phyloP scores from a whole-genome alignment of 23 red algal genomes.

The Pyropia yezoensis region DNA sequence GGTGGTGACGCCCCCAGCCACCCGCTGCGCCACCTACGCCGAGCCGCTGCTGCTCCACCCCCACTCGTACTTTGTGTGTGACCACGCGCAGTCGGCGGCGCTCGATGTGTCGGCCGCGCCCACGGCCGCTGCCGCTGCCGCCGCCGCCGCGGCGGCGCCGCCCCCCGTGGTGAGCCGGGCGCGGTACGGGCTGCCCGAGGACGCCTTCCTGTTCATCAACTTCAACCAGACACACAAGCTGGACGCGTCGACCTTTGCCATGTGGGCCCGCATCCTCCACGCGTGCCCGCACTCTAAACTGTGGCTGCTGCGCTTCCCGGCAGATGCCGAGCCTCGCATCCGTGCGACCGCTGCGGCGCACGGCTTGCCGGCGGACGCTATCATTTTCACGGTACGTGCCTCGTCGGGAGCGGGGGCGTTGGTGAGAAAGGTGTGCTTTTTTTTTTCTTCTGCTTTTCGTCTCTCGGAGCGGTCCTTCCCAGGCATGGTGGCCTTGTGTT shows the following conservation, averaged over 20 bases:
- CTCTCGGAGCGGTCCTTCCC: too few relatives aligned
- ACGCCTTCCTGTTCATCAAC: constrained; percentile 63
- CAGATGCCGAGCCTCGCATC: constrained; percentile 53
- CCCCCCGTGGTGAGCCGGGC: constrained; percentile 26
- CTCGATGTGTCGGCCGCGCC: background rate
- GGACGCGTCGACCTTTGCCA: constrained; percentile 51
- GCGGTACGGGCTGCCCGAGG: constrained; percentile 56
- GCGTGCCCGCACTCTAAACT: constrained; percentile 51
- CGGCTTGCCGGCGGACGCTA: constrained; percentile 27
- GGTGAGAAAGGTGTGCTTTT: too few relatives aligned
- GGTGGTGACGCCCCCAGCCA: constrained; percentile 49
- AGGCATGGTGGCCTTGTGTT: too few relatives aligned
- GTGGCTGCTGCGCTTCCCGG: constrained; percentile 69
- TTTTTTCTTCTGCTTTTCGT: too few relatives aligned
- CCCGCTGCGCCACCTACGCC: constrained; percentile 40
- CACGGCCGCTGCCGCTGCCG: too few relatives aligned
- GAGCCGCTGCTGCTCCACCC: constrained; percentile 64
- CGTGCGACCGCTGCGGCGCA: constrained; percentile 22
- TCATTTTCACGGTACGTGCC: constrained; percentile 38
- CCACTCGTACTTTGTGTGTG: constrained; percentile 80
- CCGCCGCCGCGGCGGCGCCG: too few relatives aligned
- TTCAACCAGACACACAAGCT: constrained; percentile 80
- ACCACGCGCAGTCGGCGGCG: constrained; percentile 54
- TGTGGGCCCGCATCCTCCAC: constrained; percentile 62
- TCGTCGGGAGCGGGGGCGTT: too few relatives aligned